Evolutionary conservation across 495 filamentous ascomycete species (phyloP).

Genomic region (Trichoderma orchidacearum): DNA sequence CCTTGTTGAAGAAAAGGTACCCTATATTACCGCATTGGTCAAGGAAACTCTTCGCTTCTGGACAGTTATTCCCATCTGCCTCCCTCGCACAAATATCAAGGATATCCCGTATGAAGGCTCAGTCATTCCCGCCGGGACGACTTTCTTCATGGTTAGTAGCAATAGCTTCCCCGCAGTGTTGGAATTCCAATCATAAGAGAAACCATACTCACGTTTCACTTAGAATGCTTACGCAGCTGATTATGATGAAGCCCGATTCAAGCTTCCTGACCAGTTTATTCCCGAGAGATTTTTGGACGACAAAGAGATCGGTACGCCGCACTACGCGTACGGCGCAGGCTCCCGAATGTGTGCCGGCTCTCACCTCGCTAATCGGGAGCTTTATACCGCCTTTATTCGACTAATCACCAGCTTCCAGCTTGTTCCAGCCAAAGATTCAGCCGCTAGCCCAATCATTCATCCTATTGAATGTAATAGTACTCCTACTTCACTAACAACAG

Average conservation of each 20-base stretch:
- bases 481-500: conserved; percentile 51
- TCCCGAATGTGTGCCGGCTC: conserved; percentile 63
- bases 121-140: conserved; percentile 47
- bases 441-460: conserved; percentile 42
- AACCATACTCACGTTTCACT: background rate
- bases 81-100: conserved; percentile 51
- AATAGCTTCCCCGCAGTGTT: background rate
- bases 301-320: conserved; percentile 46
- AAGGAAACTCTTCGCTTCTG: conserved; percentile 60
- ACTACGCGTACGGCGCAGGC: conserved; percentile 59
- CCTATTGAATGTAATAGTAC: conserved; percentile 49
- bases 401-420: conserved; percentile 48
- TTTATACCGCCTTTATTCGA: conserved; percentile 55
- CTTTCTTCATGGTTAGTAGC: conserved; percentile 46
- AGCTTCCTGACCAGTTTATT: conserved; percentile 40
- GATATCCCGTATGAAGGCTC: conserved; percentile 47
- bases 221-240: conserved; percentile 57
- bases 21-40: conserved; percentile 55
- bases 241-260: conserved; percentile 54
- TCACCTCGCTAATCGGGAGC: conserved; percentile 52
- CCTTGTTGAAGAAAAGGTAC: conserved; percentile 53
- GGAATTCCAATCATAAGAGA: conserved; percentile 2
- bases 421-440: conserved; percentile 11
- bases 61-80: conserved; percentile 61
- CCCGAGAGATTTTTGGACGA: conserved; percentile 53